Evolutionary conservation across 2,329 filamentous ascomycete genomes (phyloP), one percentile per base, ranked within the genome.

Genomic region (Fusarium sp.): DNA sequence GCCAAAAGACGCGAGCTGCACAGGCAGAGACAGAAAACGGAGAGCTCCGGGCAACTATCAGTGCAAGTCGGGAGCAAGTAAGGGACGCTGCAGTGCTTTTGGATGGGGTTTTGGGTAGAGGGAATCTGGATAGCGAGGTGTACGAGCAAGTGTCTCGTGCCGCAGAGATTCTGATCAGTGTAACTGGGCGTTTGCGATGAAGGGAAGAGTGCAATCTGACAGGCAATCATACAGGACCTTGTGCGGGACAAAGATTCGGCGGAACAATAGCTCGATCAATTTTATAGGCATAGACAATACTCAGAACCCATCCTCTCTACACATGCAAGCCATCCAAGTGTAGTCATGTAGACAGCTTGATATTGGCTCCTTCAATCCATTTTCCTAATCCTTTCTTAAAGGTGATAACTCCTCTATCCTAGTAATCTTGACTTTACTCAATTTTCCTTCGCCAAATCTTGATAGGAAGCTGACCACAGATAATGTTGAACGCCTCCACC

Each of bases 401-500:
- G 8, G 16, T 38, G 16, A 38, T 7, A 38, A 38, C 37, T 38
- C 35, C 35, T 29, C 20, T 52, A 31, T 27, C 2, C 9, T 8
- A 29, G 10, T 18, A 6, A 31, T 9, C 7, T 8, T 29, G 16
- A 29, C 14, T 6, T 31, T 7, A 34, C 7, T 29, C 27, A n/a
- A 34, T 34, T n/a, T 54, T 22, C n/a, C 50, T 24, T 20, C 35
- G 35, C 71, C 69, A 75, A 56, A 72, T 68, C 31, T 73, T 73
- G 4, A 75, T 52, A 5, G 73, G 73, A 5, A 75, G 34, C 3
- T 37, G 10, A 0, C 61, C 64, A 18, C 67, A 58, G 5, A 71
- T 64, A 38, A 66, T 66, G 14, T 72, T 75, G 38, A 72, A 66
- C 2, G 69, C 67, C 50, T 73, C 71, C 18, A 35, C 16, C 29